These are phyloP conservation scores for Trypanosoma congolense DNA, from an alignment of 208 protist genomes.

Conservation along the genomic window DNA sequence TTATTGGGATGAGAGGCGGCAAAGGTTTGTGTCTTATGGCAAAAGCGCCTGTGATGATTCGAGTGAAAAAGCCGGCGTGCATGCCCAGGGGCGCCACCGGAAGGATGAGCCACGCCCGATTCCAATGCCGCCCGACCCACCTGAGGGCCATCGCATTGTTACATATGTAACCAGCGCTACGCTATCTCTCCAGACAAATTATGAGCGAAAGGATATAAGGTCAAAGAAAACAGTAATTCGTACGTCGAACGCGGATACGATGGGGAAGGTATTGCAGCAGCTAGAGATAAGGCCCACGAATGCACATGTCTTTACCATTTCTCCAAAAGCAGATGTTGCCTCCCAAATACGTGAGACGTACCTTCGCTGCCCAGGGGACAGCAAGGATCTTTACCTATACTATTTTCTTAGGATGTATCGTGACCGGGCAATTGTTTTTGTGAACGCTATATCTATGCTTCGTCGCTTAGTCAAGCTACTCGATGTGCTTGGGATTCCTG, in stretches of 20 bases:
- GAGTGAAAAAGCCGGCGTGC: neutral
- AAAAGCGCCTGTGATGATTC: conserved; percentile 23
- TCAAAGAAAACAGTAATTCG: conserved; percentile 74
- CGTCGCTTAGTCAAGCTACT: conserved; percentile 91
- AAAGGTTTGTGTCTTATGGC: conserved; percentile 65
- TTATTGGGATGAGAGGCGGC: conserved; percentile 61
- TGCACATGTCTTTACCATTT: conserved; percentile 83
- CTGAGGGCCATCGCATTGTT: conserved; percentile 48
- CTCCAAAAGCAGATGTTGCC: conserved; percentile 59
- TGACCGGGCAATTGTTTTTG: conserved; percentile 90
- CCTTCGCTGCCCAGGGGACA: conserved; percentile 89
- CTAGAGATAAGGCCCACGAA: conserved; percentile 67
- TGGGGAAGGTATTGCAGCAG: conserved; percentile 62
- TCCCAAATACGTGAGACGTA: conserved; percentile 86
- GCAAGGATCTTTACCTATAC: conserved; percentile 94
- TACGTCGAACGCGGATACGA: conserved; percentile 74
- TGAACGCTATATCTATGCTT: conserved; percentile 92
- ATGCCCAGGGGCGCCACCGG: conserved; percentile 7
- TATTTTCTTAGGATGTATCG: conserved; percentile 90
- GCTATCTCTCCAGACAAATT: conserved; percentile 88
- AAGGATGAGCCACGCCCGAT: conserved; percentile 72
- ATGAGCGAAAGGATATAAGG: conserved; percentile 68
- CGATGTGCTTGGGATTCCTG: conserved; percentile 76
- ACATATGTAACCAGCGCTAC: conserved; percentile 90
- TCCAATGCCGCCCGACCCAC: conserved; percentile 71